Evolutionary conservation across 306 rosid species (phyloP).

Genomic region (Neltuma alba): DNA sequence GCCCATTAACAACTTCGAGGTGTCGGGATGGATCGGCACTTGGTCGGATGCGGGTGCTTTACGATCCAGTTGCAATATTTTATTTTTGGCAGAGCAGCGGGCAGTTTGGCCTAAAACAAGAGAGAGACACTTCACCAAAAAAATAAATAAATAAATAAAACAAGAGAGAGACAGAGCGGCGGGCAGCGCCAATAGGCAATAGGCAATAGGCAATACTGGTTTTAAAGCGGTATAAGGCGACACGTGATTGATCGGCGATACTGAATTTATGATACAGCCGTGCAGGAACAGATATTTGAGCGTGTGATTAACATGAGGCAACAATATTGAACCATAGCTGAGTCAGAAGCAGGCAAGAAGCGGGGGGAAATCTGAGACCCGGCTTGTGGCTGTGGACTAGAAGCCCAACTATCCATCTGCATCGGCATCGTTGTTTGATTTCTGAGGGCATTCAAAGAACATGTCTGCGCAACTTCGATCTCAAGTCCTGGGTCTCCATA

Average conservation of each 20-base stretch:
- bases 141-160: no score
- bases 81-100: neutral
- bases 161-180: no score
- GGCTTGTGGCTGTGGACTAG: neutral
- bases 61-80: neutral
- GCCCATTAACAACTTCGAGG: neutral
- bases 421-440: neutral
- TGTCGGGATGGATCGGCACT: neutral
- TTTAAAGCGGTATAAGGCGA: no score
- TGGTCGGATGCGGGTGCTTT: neutral
- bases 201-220: no score
- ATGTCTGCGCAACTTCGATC: conserved; percentile 51
- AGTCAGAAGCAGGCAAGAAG: neutral
- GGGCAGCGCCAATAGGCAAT: neutral
- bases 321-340: neutral
- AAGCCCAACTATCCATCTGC: neutral
- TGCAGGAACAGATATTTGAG: neutral
- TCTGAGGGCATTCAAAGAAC: conserved; percentile 1
- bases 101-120: no score
- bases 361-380: conserved; percentile 4
- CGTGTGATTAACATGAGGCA: neutral
- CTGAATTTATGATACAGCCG: neutral
- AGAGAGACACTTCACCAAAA: no score
- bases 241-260: neutral
- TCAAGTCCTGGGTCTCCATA: conserved; percentile 27